phyloP scores from a whole-genome alignment of 1,284 basidiomycete species.

The Ceratobasidium sp. region DNA sequence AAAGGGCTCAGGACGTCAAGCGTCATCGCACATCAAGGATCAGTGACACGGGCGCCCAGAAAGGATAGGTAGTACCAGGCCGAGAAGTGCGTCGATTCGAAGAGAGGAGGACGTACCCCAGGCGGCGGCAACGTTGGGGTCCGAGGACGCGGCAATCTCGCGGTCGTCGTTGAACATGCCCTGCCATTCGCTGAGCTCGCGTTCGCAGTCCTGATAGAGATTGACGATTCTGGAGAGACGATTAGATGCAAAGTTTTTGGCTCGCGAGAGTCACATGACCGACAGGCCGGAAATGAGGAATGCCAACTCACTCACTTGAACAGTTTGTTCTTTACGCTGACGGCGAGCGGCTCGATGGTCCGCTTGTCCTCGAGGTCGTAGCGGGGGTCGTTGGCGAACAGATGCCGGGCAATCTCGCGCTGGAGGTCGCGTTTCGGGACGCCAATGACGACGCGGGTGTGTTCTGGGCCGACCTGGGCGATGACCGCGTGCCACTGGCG shows the following conservation, averaged over 20 bases:
- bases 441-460: slow-evolving; percentile 44
- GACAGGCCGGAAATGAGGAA: slow-evolving; percentile 24
- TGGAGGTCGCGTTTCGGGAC: slow-evolving; percentile 48
- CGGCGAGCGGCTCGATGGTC: slow-evolving; percentile 46
- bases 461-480: slow-evolving; percentile 43
- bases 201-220: slow-evolving; percentile 45
- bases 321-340: slow-evolving; percentile 46
- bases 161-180: slow-evolving; percentile 43
- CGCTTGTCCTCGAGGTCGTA: slow-evolving; percentile 46
- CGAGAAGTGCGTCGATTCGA: slow-evolving; percentile 21
- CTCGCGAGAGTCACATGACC: slow-evolving; percentile 32
- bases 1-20: slow-evolving; percentile 35
- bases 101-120: slow-evolving; percentile 44
- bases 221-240: slow-evolving; percentile 43
- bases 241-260: slow-evolving; percentile 38
- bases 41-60: slow-evolving; percentile 29
- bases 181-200: slow-evolving; percentile 44
- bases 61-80: slow-evolving; percentile 14
- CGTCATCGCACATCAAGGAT: slow-evolving; percentile 40
- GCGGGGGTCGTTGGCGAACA: slow-evolving; percentile 45
- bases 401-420: slow-evolving; percentile 46
- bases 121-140: slow-evolving; percentile 41
- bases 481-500: slow-evolving; percentile 46
- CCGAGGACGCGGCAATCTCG: slow-evolving; percentile 43
- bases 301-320: slow-evolving; percentile 44